A percentile compares a stretch with the other conserved stretches of the same genome.
Conservation (phyloP, 805 yeast genomes). For the Yamadazyma ubonensis region DNA sequence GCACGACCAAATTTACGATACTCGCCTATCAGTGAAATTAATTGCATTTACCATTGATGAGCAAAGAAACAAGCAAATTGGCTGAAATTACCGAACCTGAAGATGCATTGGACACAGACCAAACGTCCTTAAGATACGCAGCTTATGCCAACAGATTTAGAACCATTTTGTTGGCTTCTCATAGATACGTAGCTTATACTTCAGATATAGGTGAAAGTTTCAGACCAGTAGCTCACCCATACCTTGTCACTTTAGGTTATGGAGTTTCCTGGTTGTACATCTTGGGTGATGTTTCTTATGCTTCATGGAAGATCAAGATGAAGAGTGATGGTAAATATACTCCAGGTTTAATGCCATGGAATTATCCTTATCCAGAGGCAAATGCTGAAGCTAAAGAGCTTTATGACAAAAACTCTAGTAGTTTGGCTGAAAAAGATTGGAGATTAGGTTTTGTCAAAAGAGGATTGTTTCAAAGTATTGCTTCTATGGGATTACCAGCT, state of each 20-base stretch:
- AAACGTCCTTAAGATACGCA: constrained; percentile 59
- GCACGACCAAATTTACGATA: background rate
- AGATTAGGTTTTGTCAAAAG: constrained; percentile 61
- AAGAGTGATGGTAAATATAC: constrained; percentile 62
- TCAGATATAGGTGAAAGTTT: constrained; percentile 86
- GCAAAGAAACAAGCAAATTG: constrained; percentile 3
- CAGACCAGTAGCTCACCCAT: constrained; percentile 76
- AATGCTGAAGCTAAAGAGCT: constrained; percentile 37
- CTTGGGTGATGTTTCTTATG: constrained; percentile 70
- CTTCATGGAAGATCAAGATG: constrained; percentile 69
- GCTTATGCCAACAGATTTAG: constrained; percentile 77
- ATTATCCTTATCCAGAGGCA: constrained; percentile 43
- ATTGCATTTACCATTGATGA: background rate
- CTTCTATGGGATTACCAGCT: constrained; percentile 86
- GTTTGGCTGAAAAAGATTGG: constrained; percentile 60
- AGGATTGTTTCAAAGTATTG: constrained; percentile 77
- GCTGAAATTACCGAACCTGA: constrained; percentile 5
- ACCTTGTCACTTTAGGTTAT: constrained; percentile 62
- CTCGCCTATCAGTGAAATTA: background rate
- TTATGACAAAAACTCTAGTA: constrained; percentile 22
- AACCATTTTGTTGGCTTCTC: constrained; percentile 70
- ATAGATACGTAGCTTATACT: constrained; percentile 81
- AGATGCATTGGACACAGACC: constrained; percentile 10
- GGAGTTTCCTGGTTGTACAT: constrained; percentile 76
- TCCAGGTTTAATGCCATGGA: constrained; percentile 70